Conservation (phyloP, 345 rosid genomes). For the Carallia pectinifolia region DNA sequence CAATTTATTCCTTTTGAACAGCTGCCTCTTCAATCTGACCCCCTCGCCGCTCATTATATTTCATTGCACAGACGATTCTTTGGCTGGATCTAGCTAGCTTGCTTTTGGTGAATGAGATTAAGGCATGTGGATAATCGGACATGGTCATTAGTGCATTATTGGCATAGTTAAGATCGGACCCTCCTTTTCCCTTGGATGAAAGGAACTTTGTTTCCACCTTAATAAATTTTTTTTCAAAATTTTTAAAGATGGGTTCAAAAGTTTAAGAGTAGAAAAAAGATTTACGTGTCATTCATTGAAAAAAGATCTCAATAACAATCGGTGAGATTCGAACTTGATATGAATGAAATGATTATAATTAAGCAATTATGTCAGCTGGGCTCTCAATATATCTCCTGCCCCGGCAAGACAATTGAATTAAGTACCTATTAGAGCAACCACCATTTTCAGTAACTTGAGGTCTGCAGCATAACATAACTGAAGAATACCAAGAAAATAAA, state of each 20-base stretch:
- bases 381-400: not conserved
- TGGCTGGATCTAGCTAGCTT: slow-evolving; percentile 27
- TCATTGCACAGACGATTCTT: slow-evolving; percentile 7
- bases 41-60: not conserved
- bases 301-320: no score
- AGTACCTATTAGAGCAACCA: not conserved
- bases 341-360: no score
- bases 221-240: no score
- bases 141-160: not conserved
- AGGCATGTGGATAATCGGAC: slow-evolving; percentile 17
- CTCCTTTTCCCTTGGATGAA: not conserved
- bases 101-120: slow-evolving; percentile 18
- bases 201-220: no score
- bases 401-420: not conserved
- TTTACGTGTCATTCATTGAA: no score
- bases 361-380: slow-evolving; percentile 15
- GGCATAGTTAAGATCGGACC: not conserved
- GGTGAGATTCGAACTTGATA: no score
- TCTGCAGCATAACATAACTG: slow-evolving; percentile 1
- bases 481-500: not conserved
- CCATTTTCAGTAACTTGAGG: slow-evolving; percentile 2
- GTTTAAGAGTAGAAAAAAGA: no score
- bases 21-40: slow-evolving; percentile 6
- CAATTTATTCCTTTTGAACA: slow-evolving; percentile 35
- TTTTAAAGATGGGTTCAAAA: no score